A percentile compares a stretch with the other conserved stretches of the same genome.
Conservation (phyloP, 106 monocot genomes). For the Vanilla planifolia region DNA sequence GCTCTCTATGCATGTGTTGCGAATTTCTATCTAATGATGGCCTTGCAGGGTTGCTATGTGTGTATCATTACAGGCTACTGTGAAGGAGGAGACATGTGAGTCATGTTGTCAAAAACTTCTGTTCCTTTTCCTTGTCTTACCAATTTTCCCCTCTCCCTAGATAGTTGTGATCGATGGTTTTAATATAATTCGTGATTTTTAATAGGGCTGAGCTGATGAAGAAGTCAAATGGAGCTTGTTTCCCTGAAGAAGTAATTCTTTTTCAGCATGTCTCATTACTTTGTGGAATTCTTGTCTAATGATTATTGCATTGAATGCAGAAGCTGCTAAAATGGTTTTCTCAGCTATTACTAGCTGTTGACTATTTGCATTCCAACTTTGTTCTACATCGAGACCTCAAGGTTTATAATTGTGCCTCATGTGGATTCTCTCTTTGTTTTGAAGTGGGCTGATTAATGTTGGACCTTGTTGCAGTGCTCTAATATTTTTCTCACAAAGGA, state of each 20-base stretch:
- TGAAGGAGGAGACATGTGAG: constrained; percentile 98
- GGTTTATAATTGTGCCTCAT: constrained; percentile 34
- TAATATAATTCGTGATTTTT: constrained; percentile 5
- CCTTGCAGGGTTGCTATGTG: constrained; percentile 85
- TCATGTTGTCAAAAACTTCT: constrained; percentile 3
- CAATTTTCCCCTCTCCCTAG: neutral
- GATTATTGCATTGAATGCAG: constrained; percentile 23
- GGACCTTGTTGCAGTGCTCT: constrained; percentile 64
- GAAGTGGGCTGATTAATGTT: neutral
- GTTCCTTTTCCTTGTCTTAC: neutral
- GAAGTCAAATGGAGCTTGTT: constrained; percentile 57
- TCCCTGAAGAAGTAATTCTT: constrained; percentile 77
- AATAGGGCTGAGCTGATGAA: constrained; percentile 89
- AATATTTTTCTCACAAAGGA: constrained; percentile 99
- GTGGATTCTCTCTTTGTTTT: constrained; percentile 5
- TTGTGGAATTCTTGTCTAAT: neutral
- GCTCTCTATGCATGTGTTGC: neutral
- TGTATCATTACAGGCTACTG: constrained; percentile 98
- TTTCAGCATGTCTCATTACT: neutral
- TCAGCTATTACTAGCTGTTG: constrained; percentile 84
- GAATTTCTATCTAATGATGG: neutral
- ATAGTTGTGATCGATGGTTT: neutral
- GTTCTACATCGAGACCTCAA: constrained; percentile 97
- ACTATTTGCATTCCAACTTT: constrained; percentile 94
- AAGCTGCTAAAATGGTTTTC: constrained; percentile 96